Conservation (phyloP, 257 asterid species). For the Lantana camara region DNA sequence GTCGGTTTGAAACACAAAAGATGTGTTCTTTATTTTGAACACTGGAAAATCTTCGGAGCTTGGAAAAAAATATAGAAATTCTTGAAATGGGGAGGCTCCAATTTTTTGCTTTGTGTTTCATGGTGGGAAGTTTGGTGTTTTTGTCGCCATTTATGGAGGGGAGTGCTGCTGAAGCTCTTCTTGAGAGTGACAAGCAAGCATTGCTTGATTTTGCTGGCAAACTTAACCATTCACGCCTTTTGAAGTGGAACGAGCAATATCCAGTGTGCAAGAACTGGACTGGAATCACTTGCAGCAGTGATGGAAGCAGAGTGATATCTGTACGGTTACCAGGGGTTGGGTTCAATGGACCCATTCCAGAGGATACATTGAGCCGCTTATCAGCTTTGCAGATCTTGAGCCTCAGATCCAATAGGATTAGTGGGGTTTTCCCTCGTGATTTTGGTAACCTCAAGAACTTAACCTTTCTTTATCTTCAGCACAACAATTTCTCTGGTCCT, state of each 20-base stretch:
- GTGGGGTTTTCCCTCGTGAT: conserved; percentile 71
- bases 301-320: conserved; percentile 69
- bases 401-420: conserved; percentile 89
- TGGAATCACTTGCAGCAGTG: conserved; percentile 76
- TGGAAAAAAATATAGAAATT: background rate
- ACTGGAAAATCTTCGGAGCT: conserved; percentile 15
- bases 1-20: conserved; percentile 24
- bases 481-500: conserved; percentile 77
- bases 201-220: conserved; percentile 65
- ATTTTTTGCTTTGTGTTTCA: conserved; percentile 30
- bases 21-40: conserved; percentile 34
- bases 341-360: conserved; percentile 82
- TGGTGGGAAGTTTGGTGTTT: conserved; percentile 39
- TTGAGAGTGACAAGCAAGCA: conserved; percentile 76
- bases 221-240: conserved; percentile 50
- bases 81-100: conserved; percentile 53
- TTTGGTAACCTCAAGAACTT: conserved; percentile 69
- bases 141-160: conserved; percentile 28
- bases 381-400: conserved; percentile 94
- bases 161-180: conserved; percentile 35
- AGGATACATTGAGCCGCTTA: conserved; percentile 63
- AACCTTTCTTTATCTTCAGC: conserved; percentile 80
- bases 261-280: conserved; percentile 86
- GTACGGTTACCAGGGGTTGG: conserved; percentile 87
- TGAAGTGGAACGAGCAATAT: conserved; percentile 62